Base-by-base conservation (phyloP, 805 yeast species). In the Maudiozyma bulderi region DNA sequence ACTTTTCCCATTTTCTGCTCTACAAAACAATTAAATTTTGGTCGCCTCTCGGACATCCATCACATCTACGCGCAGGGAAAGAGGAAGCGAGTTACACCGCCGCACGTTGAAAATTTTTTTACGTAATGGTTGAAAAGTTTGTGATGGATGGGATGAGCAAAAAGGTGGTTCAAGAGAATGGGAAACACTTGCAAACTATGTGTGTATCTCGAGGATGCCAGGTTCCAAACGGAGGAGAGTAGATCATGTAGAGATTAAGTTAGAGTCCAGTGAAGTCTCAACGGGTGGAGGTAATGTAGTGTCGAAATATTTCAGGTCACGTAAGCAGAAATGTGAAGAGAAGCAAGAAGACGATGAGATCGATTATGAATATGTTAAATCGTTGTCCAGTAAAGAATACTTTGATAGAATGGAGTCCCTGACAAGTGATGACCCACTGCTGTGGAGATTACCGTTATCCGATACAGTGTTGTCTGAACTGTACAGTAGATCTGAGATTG, bases 351-450 rank as follows among this genome's bases (percentile, higher is more conserved):
- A 34, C 37, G n/a, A 2, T 10, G 37, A 34, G 37, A 10, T 34
- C n/a, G 37, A 34, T 34, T 34, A 34, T n/a, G n/a, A 34, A 34
- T 10, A 34, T 10, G 37, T 20, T 20, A 62, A 62, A 45, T 43
- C 56, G 4, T 45, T 63, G 49, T 47, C 50, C 29, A 43, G 60
- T 11, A 48, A 48, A 15, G 56, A 54, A 7, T 63, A 61, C 50
- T 62, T 60, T 45, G 53, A 54, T 11, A 54, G 54, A 48, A 52
- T 63, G 8, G 48, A 57, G 10, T 49, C 47, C 8, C 48, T 53
- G 13, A 59, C 65, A 3, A 57, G 54, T 37, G 61, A 60, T 49
- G 60, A 48, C n/a, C 60, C 56, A 13, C 50, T 46, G 31, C 49
- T 54, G 14, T 57, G 60, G 60, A 45, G 48, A 20, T 38, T 35